Percentiles rank a stretch among this genome's conserved stretches.
Conservation (phyloP, 352 stramenopile genomes). For the Pythium myriotylum region DNA sequence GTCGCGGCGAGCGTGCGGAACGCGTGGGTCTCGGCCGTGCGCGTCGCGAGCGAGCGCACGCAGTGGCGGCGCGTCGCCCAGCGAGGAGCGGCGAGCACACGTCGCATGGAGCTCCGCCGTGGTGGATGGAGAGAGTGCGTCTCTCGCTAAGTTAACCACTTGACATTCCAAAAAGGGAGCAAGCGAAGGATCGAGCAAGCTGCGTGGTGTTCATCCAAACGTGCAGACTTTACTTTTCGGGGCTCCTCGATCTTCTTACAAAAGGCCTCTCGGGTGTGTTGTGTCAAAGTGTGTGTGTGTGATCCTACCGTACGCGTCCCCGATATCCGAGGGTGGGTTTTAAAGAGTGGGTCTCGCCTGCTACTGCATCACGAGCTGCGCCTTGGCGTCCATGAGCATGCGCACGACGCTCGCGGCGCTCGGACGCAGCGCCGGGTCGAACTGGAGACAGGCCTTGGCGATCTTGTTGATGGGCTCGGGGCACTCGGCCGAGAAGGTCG, state of each 20-base stretch:
- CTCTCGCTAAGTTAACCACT: too few relatives aligned
- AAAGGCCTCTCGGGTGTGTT: not conserved
- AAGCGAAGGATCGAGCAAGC: too few relatives aligned
- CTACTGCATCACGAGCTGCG: conserved; percentile 48
- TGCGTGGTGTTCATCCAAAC: too few relatives aligned
- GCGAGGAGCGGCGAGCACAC: too few relatives aligned
- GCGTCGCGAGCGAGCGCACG: not conserved
- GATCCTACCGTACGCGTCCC: not conserved
- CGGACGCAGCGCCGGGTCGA: conserved; percentile 79
- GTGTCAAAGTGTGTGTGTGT: not conserved
- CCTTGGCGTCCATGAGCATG: conserved; percentile 79
- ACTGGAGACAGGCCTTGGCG: conserved; percentile 82
- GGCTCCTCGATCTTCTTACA: too few relatives aligned
- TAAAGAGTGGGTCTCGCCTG: not conserved
- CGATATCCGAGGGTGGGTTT: too few relatives aligned
- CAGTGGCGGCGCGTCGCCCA: not conserved
- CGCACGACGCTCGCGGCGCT: conserved; percentile 68
- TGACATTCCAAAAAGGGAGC: too few relatives aligned
- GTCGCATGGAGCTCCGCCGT: too few relatives aligned
- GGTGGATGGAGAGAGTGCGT: too few relatives aligned
- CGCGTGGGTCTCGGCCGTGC: not conserved
- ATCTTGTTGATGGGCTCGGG: conserved; percentile 49
- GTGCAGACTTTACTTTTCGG: too few relatives aligned
- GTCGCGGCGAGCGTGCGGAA: conserved; percentile 51
- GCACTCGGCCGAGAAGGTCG: conserved; percentile 61